Conservation (phyloP, 2,329 filamentous ascomycete genomes). For the Fragosphaeria purpurea region DNA sequence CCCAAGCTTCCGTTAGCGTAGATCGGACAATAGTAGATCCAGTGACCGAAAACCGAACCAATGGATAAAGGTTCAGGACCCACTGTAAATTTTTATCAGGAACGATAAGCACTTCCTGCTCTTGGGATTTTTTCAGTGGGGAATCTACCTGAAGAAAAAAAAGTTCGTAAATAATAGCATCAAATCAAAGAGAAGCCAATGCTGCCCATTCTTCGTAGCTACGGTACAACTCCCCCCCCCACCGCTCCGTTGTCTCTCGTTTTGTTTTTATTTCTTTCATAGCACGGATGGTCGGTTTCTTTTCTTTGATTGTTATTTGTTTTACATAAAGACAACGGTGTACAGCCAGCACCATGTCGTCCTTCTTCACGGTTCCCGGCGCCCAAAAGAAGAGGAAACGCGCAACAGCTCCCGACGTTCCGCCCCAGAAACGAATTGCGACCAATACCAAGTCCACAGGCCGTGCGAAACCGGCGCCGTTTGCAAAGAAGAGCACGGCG, state of each 20-base stretch:
- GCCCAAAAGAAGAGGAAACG: conserved; percentile 89
- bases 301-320: too few relatives aligned
- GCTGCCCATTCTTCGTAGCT: too few relatives aligned
- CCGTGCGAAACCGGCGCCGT: not conserved
- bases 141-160: conserved; percentile 12
- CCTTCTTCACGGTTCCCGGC: conserved; percentile 85
- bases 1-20: conserved; percentile 1
- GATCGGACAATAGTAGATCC: conserved; percentile 12
- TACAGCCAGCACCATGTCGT: conserved; percentile 57
- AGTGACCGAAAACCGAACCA: conserved; percentile 7
- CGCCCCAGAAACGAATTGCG: conserved; percentile 50
- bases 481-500: conserved; percentile 17
- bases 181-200: too few relatives aligned
- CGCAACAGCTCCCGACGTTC: conserved; percentile 35
- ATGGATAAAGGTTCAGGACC: not conserved
- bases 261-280: not conserved
- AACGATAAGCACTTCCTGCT: conserved; percentile 2
- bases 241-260: not conserved
- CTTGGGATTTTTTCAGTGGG: conserved; percentile 9
- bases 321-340: too few relatives aligned
- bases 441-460: conserved; percentile 19
- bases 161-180: not conserved
- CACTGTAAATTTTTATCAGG: conserved; percentile 6
- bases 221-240: too few relatives aligned
- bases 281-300: not conserved